These are phyloP conservation scores for Diutina mesorugosa DNA, from an alignment of 1,139 yeast species.

Conservation along the genomic window DNA sequence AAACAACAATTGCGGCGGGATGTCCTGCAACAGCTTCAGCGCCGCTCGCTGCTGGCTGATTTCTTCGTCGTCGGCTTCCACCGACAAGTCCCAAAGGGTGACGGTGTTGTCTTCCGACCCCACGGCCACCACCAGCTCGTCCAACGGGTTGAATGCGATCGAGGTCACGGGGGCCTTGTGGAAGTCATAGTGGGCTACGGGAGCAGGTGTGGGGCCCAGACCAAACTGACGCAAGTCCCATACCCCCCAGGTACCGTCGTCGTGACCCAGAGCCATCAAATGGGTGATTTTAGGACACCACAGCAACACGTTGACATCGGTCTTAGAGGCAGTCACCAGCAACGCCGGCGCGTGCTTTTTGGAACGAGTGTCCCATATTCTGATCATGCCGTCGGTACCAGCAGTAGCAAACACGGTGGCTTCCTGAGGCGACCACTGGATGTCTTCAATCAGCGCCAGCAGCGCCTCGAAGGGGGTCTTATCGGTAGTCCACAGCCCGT, in stretches of 20 bases:
- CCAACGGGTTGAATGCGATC: slow-evolving; percentile 87
- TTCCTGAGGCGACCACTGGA: slow-evolving; percentile 93
- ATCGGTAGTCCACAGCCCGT: slow-evolving; percentile 75
- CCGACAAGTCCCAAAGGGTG: slow-evolving; percentile 93
- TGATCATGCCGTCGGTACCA: slow-evolving; percentile 82
- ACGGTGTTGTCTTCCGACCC: slow-evolving; percentile 95
- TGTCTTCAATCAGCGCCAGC: slow-evolving; percentile 73
- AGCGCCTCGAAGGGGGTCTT: slow-evolving; percentile 64
- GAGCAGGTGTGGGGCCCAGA: slow-evolving; percentile 41
- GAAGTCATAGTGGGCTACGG: slow-evolving; percentile 90
- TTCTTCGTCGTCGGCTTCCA: slow-evolving; percentile 94
- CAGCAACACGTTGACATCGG: slow-evolving; percentile 90
- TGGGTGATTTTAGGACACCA: slow-evolving; percentile 88
- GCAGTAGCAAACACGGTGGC: slow-evolving; percentile 88
- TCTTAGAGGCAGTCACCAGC: slow-evolving; percentile 66
- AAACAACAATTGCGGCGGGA: slow-evolving; percentile 91
- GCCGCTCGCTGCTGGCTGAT: slow-evolving; percentile 66
- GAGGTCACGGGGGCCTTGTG: slow-evolving; percentile 90
- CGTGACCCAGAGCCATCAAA: slow-evolving; percentile 90
- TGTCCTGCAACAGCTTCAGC: slow-evolving; percentile 68
- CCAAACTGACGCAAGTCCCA: slow-evolving; percentile 93
- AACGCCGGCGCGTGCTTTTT: slow-evolving; percentile 86
- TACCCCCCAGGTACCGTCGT: slow-evolving; percentile 94
- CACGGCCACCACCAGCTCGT: slow-evolving; percentile 90
- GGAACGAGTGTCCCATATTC: slow-evolving; percentile 96